A percentile compares a stretch with the other conserved stretches of the same genome.
These are phyloP conservation scores for Cicer arietinum DNA, from an alignment of 306 rosid species.

Conservation along the genomic window DNA sequence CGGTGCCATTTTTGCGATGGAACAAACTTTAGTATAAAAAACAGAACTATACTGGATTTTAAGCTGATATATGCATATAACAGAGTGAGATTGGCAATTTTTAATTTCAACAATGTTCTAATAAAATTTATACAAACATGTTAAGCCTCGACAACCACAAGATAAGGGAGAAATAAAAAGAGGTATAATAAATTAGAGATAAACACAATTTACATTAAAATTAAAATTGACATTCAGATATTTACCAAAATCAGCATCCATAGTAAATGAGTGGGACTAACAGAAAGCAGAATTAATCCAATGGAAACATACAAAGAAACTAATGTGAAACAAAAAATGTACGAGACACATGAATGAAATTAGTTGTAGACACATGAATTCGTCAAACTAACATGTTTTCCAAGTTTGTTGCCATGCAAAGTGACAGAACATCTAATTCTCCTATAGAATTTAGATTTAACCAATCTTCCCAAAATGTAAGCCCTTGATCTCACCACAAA, in stretches of 20 bases:
- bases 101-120: no score
- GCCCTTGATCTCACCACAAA: slow-evolving; percentile 84
- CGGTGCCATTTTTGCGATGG: no score
- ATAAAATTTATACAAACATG: no score
- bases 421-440: slow-evolving; percentile 72
- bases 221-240: neutral
- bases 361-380: slow-evolving; percentile 66
- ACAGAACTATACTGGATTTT: no score
- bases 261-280: neutral
- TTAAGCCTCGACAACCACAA: no score
- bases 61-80: no score
- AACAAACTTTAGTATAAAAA: no score
- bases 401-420: slow-evolving; percentile 66
- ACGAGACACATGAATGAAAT: slow-evolving; percentile 2
- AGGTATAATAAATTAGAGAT: no score
- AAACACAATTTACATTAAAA: neutral
- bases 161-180: no score
- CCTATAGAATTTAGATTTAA: slow-evolving; percentile 74
- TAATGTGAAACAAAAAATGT: no score
- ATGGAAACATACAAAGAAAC: neutral
- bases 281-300: neutral
- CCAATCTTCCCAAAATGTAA: slow-evolving; percentile 74
- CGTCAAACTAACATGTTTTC: slow-evolving; percentile 61
- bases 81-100: no score
- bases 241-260: neutral